Base-by-base conservation (phyloP, 345 rosid genomes). In the Geranium rotundifolium region DNA sequence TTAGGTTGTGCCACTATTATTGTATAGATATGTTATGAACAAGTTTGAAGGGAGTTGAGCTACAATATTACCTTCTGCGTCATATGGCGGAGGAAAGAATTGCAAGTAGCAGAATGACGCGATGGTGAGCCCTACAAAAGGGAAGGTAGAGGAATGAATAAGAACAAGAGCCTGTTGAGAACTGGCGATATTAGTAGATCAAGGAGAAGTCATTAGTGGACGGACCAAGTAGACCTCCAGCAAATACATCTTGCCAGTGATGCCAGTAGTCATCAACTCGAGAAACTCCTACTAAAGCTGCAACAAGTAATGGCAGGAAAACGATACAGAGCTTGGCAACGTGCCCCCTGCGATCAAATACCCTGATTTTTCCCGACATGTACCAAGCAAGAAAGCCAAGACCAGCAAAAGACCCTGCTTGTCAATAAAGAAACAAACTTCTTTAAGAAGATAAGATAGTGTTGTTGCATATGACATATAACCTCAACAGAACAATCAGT, bases 21-120 rank as follows among this genome's bases (percentile, higher is more conserved):
- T 23, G 27, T 23, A 23, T 23, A 23, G 27, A 23, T 23, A 23
- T 23, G 27, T 23, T 34, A 34, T 5, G 10, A 8, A 34, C 41
- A 34, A 4, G 41, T 34, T 34, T 34, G 52, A 14, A 7, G 52
- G 52, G 52, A 46, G 15, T 7, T 9, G 3, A 46, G 10, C 14
- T 34, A 8, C 41, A 34, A 46, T 46, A 46, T 7, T 72, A 86
- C 96, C 93, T 54, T 84, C 84, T 7, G 75, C 65, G 67, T 84
- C 80, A 62, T 89, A 80, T 0, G 91, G 96, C 3, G 86, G 86
- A 2, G 89, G 93, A 56, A 84, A 89, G 73, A 89, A 89, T 76
- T 89, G 93, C 69, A 84, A 67, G 76, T 89, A 89, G 69, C 96
- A 89, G 72, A 89, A 80, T 46, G 79, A 67, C 54, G 87, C 56